Base-by-base conservation (phyloP, 352 stramenopile species). In the Elongisporangium anandrum region DNA sequence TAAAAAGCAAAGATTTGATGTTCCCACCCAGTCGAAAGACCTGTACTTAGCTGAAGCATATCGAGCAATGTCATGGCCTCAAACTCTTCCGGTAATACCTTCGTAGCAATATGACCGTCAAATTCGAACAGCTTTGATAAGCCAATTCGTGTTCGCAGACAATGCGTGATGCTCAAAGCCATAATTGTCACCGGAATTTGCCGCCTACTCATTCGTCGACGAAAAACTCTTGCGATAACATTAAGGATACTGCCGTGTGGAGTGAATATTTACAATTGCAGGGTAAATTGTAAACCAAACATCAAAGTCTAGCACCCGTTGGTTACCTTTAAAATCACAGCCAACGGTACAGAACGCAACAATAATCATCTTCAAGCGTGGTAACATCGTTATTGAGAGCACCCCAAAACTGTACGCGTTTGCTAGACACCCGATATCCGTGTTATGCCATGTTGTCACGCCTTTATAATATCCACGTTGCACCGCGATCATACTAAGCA, bases 231-330 rank as follows among this genome's bases (percentile, higher is more conserved):
- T 45, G 72, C 65, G 4, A 71, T 15, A 12, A 80, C 59, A 56
- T 87, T 84, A 51, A 81, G 55, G 41, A 79, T n/a, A 16, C 71
- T 79, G 68, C 69, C n/a, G n/a, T 83, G 39, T 67, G 69, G 6
- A 84, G 54, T 0, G 82, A 59, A 72, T 60, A 57, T 82, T 73
- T 15, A 50, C 57, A 21, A 85, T 65, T 2, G 61, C 59, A 0
- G 70, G 72, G 48, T 84, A 87, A 13, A 85, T 69, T 17, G 70
- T 63, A 51, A 76, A 82, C 69, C 73, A 82, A 3, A 66, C 63
- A 22, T 84, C 70, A 4, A 64, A 70, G 15, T n/a, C n/a, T n/a
- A 88, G 62, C 19, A 56, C 66, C 12, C 45, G 54, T 38, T 85
- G 73, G 16, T 83, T 61, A 8, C 75, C 78, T 50, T 88, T 69